Evolutionary conservation across 1,139 yeast species (phyloP).

Genomic region (Kodamaea sp.): DNA sequence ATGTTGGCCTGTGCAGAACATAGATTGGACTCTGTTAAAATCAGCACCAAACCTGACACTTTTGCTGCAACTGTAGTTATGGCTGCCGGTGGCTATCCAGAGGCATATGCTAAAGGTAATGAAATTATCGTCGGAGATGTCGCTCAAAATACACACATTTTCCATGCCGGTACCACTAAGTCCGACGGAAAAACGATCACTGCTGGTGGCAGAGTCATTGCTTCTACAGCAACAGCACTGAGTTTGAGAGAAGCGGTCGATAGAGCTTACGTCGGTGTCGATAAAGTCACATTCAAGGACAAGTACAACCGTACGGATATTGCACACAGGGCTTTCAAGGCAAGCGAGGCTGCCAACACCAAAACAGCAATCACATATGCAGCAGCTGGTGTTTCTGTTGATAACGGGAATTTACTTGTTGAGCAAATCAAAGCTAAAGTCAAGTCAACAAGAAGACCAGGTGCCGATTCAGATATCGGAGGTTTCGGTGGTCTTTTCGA

Average conservation of each 20-base stretch:
- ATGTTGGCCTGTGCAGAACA: conserved; percentile 94
- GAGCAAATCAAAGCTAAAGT: conserved; percentile 88
- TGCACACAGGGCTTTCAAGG: conserved; percentile 92
- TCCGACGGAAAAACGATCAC: conserved; percentile 65
- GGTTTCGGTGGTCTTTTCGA: conserved; percentile 98
- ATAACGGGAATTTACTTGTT: conserved; percentile 86
- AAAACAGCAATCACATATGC: conserved; percentile 64
- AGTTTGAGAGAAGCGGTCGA: conserved; percentile 78
- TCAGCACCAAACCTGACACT: conserved; percentile 56
- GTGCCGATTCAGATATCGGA: conserved; percentile 97
- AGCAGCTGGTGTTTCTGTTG: conserved; percentile 96
- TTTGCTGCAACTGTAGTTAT: conserved; percentile 90
- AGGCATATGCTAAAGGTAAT: conserved; percentile 79
- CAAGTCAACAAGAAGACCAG: conserved; percentile 91
- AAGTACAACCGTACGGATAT: conserved; percentile 89
- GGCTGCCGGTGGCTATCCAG: conserved; percentile 98
- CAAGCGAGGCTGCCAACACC: conserved; percentile 23
- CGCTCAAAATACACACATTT: conserved; percentile 60
- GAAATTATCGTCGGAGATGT: conserved; percentile 58
- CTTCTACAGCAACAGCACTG: conserved; percentile 81
- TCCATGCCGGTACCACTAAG: conserved; percentile 90
- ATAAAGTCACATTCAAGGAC: conserved; percentile 63
- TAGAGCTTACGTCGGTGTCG: conserved; percentile 82
- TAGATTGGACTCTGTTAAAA: conserved; percentile 79
- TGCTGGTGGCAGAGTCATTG: conserved; percentile 95